Evolutionary conservation across 345 rosid species (phyloP).

Genomic region (Heritiera littoralis): DNA sequence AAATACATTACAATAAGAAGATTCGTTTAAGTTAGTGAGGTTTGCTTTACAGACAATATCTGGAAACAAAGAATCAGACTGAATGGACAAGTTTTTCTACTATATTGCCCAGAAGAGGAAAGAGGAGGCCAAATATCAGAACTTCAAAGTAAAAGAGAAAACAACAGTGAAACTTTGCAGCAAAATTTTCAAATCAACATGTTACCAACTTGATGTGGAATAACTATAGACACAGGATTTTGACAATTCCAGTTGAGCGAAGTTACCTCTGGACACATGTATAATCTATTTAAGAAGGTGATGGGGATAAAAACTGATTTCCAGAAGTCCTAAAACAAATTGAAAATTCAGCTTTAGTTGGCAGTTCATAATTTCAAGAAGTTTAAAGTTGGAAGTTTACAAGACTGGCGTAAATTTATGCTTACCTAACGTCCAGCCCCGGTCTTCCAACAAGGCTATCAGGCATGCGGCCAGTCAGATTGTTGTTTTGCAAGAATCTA

Average conservation of each 20-base stretch:
- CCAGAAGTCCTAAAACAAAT: constrained; percentile 46
- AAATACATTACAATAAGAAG: background rate
- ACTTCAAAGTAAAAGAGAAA: constrained; percentile 1
- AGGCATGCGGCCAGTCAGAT: constrained; percentile 73
- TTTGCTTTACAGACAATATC: constrained; percentile 17
- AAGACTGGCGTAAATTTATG: constrained; percentile 13
- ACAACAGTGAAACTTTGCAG: constrained; percentile 18
- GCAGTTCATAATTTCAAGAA: background rate
- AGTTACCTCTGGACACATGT: constrained; percentile 10
- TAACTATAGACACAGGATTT: constrained; percentile 6
- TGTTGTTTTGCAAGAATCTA: constrained; percentile 90
- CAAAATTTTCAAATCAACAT: constrained; percentile 22
- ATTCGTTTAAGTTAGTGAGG: background rate
- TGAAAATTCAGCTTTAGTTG: constrained; percentile 24
- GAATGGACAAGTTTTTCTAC: constrained; percentile 21
- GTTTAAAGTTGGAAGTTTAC: background rate
- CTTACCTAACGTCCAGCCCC: constrained; percentile 61
- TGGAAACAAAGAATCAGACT: constrained; percentile 29
- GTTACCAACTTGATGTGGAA: background rate
- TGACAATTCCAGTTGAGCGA: background rate
- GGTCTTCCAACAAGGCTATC: constrained; percentile 49
- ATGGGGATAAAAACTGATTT: constrained; percentile 38
- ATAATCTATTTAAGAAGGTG: constrained; percentile 37
- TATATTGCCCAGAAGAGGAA: background rate
- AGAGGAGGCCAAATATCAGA: background rate